These are phyloP conservation scores for Aspergillus puulaauensis DNA, from an alignment of 2,329 filamentous ascomycete species.

Conservation along the genomic window DNA sequence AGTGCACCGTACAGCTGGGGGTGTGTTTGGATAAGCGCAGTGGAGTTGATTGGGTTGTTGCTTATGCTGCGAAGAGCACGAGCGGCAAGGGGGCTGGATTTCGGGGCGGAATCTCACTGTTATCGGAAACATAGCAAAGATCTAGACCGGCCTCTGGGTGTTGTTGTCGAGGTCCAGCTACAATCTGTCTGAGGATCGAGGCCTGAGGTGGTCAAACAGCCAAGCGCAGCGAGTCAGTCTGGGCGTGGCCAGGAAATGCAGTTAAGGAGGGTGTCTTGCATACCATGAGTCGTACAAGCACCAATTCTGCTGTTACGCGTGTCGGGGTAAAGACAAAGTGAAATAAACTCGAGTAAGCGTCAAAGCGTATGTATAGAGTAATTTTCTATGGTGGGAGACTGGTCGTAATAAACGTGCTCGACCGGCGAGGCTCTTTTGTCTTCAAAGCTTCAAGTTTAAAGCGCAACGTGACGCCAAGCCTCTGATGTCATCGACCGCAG, in stretches of 20 bases:
- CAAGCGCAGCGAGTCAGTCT: constrained; percentile 18
- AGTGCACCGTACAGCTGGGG: neutral
- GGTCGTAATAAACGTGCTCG: neutral
- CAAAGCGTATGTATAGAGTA: neutral
- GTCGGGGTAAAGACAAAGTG: neutral
- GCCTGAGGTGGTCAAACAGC: constrained; percentile 46
- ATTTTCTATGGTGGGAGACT: neutral
- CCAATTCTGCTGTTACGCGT: neutral
- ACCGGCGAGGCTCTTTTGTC: neutral
- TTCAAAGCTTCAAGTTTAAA: neutral
- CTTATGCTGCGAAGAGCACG: neutral
- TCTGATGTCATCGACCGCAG: neutral
- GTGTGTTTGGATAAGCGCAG: neutral
- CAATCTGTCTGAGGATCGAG: constrained; percentile 82
- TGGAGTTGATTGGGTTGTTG: no score
- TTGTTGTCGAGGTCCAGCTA: constrained; percentile 79
- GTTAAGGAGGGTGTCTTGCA: neutral
- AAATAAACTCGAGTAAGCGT: neutral
- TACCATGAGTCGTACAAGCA: constrained; percentile 13
- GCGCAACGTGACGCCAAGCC: neutral
- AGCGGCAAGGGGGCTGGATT: neutral
- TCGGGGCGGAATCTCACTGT: constrained; percentile 44
- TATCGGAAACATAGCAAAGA: constrained; percentile 90
- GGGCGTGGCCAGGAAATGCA: constrained; percentile 5
- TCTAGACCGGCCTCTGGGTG: constrained; percentile 88